Base-by-base conservation (phyloP, 495 filamentous ascomycete species). In the Elaphomyces granulatus region DNA sequence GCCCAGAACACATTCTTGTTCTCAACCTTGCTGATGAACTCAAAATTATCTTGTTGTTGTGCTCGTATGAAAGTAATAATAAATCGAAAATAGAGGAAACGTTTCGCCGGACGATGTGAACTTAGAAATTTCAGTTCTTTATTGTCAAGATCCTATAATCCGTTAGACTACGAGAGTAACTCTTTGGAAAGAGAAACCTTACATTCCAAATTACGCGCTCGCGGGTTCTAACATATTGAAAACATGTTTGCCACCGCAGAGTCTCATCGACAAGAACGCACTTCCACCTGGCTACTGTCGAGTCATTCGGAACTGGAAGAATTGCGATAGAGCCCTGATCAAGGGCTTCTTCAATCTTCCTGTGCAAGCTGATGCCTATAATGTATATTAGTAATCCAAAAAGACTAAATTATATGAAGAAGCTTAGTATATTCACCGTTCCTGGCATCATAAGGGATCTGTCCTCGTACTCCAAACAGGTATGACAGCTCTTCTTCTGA, bases 71-170 rank as follows among this genome's bases (percentile, higher is more conserved):
- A 47, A 7, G 45, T 35, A 16, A 51, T 36, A 2, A 51, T 21
- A 36, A 48, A 51, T 3, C 46, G 36, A 15, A 51, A 45, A 33
- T 51, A 51, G 3, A 51, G 28, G 30, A 40, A 45, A 15, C 45
- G 45, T 9, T 40, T 42, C 15, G 37, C 41, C 6, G 49, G 49
- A 6, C 45, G 41, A 3, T 42, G 40, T 1, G 45, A 35, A 31
- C 19, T 30, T 8, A 51, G 20, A 20, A 51, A 48, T 14, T 15
- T 42, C 32, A 51, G 41, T 3, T n/a, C 18, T 17, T 34, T 15
- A 31, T 36, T 31, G 20, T 48, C 38, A 28, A 51, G 20, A 19
- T 46, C 34, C 44, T 46, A 15, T 33, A 15, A n/a, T 34, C 10
- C 12, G 18, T 38, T 15, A 38, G 36, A 6, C 8, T 35, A 15